Conservation (phyloP, 352 stramenopile species). For the Hyaloperonospora arabidopsidis region DNA sequence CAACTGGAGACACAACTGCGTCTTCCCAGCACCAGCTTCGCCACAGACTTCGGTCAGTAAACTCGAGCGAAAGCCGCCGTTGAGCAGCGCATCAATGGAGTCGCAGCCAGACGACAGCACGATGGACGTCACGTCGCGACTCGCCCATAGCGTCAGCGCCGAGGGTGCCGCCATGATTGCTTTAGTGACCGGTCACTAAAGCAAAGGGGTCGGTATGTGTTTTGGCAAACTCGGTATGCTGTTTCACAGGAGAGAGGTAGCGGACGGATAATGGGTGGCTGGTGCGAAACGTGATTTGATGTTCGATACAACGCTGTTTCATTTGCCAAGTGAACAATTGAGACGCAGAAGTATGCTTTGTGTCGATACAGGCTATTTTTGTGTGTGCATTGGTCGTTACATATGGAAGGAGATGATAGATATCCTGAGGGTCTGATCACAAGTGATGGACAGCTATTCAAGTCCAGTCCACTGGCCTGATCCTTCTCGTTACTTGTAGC, state of each 20-base stretch:
- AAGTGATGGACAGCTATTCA: slow-evolving; percentile 74
- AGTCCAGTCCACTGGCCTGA: slow-evolving; percentile 82
- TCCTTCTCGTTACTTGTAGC: slow-evolving; percentile 37
- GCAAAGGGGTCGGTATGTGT: not conserved
- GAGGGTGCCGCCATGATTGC: slow-evolving; percentile 15
- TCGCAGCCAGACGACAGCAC: slow-evolving; percentile 50
- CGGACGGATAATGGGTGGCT: slow-evolving; percentile 15
- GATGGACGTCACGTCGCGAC: slow-evolving; percentile 17
- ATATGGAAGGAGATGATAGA: slow-evolving; percentile 55
- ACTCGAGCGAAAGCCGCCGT: slow-evolving; percentile 57
- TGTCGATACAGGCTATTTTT: too few species aligned
- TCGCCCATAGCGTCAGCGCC: slow-evolving; percentile 40
- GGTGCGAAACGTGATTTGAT: too few species aligned
- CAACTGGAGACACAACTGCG: slow-evolving; percentile 69
- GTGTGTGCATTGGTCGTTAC: not conserved
- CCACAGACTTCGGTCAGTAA: slow-evolving; percentile 71
- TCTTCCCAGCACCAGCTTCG: slow-evolving; percentile 70
- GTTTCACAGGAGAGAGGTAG: not conserved
- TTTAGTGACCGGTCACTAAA: slow-evolving; percentile 10
- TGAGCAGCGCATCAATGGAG: slow-evolving; percentile 45
- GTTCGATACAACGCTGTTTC: too few species aligned
- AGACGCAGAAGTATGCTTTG: not conserved
- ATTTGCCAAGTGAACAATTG: slow-evolving; percentile 16
- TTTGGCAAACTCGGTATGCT: not conserved
- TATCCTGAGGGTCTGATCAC: slow-evolving; percentile 83